phyloP scores from a whole-genome alignment of 352 stramenopile genomes.

The Globisporangium carolinianum region DNA sequence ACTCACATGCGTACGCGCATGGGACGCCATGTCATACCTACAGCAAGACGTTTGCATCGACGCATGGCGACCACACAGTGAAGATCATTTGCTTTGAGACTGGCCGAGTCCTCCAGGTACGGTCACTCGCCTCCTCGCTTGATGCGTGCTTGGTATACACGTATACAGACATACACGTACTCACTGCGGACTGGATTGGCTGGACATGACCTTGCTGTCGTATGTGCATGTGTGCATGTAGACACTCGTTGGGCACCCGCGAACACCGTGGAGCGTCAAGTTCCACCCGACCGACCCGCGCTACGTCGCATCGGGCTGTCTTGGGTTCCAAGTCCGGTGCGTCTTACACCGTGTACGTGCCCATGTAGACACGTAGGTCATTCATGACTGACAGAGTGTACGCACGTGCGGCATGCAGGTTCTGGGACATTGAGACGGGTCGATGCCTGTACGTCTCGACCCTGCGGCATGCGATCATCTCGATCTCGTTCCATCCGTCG shows the following conservation, averaged over 20 bases:
- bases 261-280: constrained; percentile 97
- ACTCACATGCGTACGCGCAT: not conserved
- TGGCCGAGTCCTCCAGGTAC: constrained; percentile 72
- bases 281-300: constrained; percentile 93
- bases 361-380: no score
- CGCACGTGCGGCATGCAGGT: constrained; percentile 22
- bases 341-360: not conserved
- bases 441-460: constrained; percentile 92
- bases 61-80: constrained; percentile 97
- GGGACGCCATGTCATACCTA: not conserved
- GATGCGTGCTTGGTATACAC: no score
- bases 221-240: constrained; percentile 13
- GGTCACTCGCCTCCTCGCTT: not conserved
- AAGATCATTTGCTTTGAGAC: constrained; percentile 96
- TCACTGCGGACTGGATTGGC: no score
- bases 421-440: constrained; percentile 86
- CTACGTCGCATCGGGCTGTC: constrained; percentile 95
- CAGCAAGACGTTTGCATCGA: constrained; percentile 93
- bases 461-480: constrained; percentile 94
- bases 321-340: constrained; percentile 93
- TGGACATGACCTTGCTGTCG: not conserved
- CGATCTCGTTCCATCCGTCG: constrained; percentile 94
- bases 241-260: constrained; percentile 78
- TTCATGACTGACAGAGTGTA: no score
- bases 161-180: no score